Conservation (phyloP, 179 eudicot species). For the Actinidia arguta region DNA sequence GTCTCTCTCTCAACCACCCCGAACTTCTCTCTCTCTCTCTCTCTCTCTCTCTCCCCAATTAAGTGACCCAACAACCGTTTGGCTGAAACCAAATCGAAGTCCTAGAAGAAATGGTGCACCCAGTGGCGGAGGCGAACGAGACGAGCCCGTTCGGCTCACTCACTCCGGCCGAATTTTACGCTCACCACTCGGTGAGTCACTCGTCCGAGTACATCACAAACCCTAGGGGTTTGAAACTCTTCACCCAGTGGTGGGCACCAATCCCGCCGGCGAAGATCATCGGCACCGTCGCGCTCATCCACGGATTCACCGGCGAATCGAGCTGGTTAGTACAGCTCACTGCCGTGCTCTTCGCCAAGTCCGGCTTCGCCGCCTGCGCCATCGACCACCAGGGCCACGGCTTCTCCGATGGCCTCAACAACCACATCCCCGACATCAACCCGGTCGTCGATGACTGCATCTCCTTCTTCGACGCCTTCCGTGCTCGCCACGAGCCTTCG, state of each 20-base stretch:
- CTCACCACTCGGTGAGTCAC: slow-evolving; percentile 74
- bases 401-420: slow-evolving; percentile 72
- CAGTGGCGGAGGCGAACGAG: slow-evolving; percentile 76
- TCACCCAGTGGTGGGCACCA: slow-evolving; percentile 90
- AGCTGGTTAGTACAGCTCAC: slow-evolving; percentile 79
- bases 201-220: slow-evolving; percentile 69
- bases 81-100: too few relatives aligned
- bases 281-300: slow-evolving; percentile 63
- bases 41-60: not conserved
- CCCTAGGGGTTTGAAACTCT: slow-evolving; percentile 66
- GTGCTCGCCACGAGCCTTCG: slow-evolving; percentile 43
- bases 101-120: slow-evolving; percentile 60
- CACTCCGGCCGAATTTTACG: slow-evolving; percentile 72
- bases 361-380: slow-evolving; percentile 79
- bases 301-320: slow-evolving; percentile 90
- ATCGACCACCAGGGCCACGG: slow-evolving; percentile 97
- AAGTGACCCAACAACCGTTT: too few relatives aligned
- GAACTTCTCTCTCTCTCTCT: not conserved
- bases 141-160: slow-evolving; percentile 70
- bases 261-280: slow-evolving; percentile 29
- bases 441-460: slow-evolving; percentile 87
- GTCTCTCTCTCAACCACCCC: not conserved
- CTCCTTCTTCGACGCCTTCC: slow-evolving; percentile 62
- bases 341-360: slow-evolving; percentile 59
- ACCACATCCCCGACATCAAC: slow-evolving; percentile 80